These are phyloP conservation scores for Bipolaris cookei DNA, from an alignment of 2,329 filamentous ascomycete species.

Conservation along the genomic window DNA sequence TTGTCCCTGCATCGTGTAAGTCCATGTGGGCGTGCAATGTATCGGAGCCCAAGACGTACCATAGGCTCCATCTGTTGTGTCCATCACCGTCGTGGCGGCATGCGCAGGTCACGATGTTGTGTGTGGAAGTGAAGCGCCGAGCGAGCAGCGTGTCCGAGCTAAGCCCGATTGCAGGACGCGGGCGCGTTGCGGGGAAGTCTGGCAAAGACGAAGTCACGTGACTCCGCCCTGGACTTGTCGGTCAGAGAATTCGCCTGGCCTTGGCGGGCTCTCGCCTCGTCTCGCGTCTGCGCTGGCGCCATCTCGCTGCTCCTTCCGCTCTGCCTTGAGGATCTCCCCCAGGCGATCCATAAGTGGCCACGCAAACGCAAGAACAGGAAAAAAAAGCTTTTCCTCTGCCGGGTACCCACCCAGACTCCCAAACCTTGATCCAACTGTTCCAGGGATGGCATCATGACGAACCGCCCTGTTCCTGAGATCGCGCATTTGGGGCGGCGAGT, in stretches of 20 bases:
- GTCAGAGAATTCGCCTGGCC: not conserved
- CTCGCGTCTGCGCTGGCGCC: not conserved
- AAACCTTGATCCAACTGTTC: conserved; percentile 1
- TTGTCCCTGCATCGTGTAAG: conserved; percentile 33
- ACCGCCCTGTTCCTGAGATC: conserved; percentile 13
- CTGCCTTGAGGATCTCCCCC: conserved; percentile 7
- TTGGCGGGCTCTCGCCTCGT: not conserved
- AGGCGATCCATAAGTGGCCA: conserved; percentile 8
- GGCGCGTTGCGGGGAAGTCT: conserved; percentile 29
- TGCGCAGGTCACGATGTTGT: conserved; percentile 26
- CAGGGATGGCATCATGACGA: conserved; percentile 7
- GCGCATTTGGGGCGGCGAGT: conserved; percentile 6
- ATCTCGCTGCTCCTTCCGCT: conserved; percentile 13
- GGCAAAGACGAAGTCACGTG: conserved; percentile 8
- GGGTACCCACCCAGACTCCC: conserved; percentile 6
- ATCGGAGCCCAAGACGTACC: conserved; percentile 22
- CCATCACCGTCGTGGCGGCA: conserved; percentile 33
- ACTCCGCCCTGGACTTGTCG: not conserved
- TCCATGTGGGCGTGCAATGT: not conserved
- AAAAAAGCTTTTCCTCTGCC: conserved; percentile 13
- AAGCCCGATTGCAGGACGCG: conserved; percentile 6
- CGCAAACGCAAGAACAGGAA: not conserved
- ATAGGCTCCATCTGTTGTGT: conserved; percentile 35
- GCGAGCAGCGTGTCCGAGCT: conserved; percentile 20
- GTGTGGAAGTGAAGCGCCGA: conserved; percentile 16